Evolutionary conservation across 495 filamentous ascomycete genomes (phyloP).

Genomic region (Penicillium atrosanguineum): DNA sequence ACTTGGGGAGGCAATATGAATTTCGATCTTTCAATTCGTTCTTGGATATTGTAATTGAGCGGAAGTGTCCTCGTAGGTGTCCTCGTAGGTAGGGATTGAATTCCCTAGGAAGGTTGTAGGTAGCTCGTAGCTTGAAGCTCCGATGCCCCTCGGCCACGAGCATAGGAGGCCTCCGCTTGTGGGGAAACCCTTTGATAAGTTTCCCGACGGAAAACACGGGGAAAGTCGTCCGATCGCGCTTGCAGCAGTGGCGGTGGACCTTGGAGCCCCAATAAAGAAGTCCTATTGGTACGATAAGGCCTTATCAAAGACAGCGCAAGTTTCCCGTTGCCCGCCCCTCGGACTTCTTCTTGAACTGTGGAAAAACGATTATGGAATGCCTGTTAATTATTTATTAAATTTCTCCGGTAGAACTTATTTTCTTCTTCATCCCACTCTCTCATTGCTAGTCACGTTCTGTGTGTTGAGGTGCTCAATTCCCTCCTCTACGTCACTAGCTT

Average conservation of each 20-base stretch:
- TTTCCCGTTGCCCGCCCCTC: slow-evolving; percentile 13
- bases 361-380: background rate
- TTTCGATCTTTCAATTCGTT: background rate
- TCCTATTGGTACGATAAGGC: slow-evolving; percentile 12
- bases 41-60: background rate
- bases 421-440: slow-evolving; percentile 40
- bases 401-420: slow-evolving; percentile 3
- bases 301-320: slow-evolving; percentile 11
- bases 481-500: slow-evolving; percentile 16
- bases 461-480: slow-evolving; percentile 15
- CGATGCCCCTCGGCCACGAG: background rate
- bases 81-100: too few species aligned
- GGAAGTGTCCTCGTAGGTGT: too few species aligned
- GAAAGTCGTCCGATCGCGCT: background rate
- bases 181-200: background rate
- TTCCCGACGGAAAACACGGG: slow-evolving; percentile 17
- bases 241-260: background rate
- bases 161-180: background rate
- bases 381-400: slow-evolving; percentile 3
- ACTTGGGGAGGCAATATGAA: background rate
- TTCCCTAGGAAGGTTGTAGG: too few species aligned
- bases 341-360: background rate
- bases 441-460: slow-evolving; percentile 14
- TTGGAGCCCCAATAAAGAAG: background rate
- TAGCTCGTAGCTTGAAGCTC: too few species aligned